phyloP scores from a whole-genome alignment of 768 basidiomycete genomes.

The Serendipita sp. region DNA sequence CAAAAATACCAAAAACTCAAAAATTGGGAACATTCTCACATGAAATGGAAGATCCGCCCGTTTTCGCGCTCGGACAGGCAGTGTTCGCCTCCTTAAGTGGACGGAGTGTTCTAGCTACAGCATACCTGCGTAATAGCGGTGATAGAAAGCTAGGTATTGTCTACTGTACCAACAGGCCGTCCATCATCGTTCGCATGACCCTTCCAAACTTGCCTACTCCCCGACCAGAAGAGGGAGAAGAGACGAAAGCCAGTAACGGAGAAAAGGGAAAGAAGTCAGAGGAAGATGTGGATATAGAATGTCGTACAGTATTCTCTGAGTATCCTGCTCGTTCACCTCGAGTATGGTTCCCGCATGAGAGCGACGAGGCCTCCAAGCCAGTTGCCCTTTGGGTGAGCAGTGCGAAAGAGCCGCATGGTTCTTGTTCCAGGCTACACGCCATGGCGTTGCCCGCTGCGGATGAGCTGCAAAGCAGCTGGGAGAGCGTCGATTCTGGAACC shows the following conservation, averaged over 20 bases:
- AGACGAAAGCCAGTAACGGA: background rate
- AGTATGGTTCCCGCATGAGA: background rate
- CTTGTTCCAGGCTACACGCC: background rate
- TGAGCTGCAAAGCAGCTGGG: background rate
- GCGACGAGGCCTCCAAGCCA: background rate
- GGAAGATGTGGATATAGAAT: background rate
- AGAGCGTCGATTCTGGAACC: background rate
- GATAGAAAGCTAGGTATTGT: slow-evolving; percentile 3
- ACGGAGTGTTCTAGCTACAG: background rate
- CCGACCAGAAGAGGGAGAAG: background rate
- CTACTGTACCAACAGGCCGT: background rate
- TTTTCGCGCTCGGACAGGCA: background rate
- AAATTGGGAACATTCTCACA: background rate
- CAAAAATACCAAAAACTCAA: background rate
- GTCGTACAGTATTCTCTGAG: background rate
- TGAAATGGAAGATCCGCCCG: background rate
- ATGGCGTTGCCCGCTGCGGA: background rate
- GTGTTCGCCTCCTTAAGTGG: background rate
- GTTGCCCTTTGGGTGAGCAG: slow-evolving; percentile 1
- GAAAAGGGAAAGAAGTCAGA: background rate
- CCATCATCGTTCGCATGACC: background rate
- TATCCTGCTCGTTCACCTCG: background rate
- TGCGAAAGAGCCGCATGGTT: slow-evolving; percentile 2
- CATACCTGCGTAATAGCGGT: background rate
- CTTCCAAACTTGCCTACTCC: background rate